Evolutionary conservation across 2,329 filamentous ascomycete genomes (phyloP), one percentile per base, ranked within the genome.

Genomic region (Exophiala mesophila): DNA sequence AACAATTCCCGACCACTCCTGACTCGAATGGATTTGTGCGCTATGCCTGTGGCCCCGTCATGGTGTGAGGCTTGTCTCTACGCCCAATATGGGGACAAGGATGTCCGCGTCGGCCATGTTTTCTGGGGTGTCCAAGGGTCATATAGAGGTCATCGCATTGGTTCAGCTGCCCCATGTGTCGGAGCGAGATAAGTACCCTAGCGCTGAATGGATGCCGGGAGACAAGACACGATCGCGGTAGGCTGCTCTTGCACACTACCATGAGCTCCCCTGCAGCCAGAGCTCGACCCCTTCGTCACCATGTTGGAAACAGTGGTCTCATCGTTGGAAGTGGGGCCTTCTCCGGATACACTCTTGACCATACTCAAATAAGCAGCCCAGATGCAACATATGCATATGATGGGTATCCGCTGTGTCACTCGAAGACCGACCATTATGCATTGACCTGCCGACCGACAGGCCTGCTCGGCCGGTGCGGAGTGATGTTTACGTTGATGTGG

Each of bases 331-430:
- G 23, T 12, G 23, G 23, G 23, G 23, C 23, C 6, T 6, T 7
- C 23, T 12, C 12, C 7, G 12, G 23, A 26, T 26, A 26, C 7
- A 26, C 7, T 26, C 23, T 26, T 12, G 32, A 19, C 32, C 32
- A 34, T 34, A 18, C 32, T 18, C 32, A 19, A 34, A 34, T 7
- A 8, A 34, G 32, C 18, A 18, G 7, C 18, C 32, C 7, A 19
- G 32, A 34, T 9, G 16, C 32, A 34, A 34, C 32, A 17, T 10
- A 17, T 34, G 32, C 32, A 34, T 34, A 18, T 17, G 32, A 34
- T 34, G 32, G 32, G n/a, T 26, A 26, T 6, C 12, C 12, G 23
- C 7, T 7, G 23, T 26, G 12, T 26, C 23, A 26, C 7, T 6
- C 23, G n/a, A 26, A 26, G 23, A 6, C 12, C 23, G 23, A 26